Evolutionary conservation across 768 basidiomycete species (phyloP).

Genomic region (Leccinum boreale): DNA sequence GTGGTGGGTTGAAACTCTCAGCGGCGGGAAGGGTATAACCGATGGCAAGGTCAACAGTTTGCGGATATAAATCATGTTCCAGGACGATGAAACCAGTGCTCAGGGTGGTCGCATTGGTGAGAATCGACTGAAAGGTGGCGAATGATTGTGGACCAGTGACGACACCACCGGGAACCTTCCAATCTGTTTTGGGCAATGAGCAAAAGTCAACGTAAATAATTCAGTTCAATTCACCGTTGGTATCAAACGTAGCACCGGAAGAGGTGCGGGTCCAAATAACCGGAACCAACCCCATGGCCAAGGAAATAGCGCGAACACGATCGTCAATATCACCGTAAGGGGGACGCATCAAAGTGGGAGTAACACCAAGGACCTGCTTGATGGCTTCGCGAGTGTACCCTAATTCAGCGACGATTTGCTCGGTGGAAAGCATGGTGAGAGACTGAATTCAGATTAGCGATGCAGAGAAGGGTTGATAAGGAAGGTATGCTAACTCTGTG

Average conservation of each 20-base stretch:
- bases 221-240: conserved; percentile 49
- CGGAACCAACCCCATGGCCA: conserved; percentile 90
- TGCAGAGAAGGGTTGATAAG: neutral
- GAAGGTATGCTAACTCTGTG: conserved; percentile 49
- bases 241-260: conserved; percentile 58
- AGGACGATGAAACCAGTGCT: conserved; percentile 82
- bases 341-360: conserved; percentile 75
- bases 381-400: conserved; percentile 91
- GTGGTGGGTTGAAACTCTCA: conserved; percentile 56
- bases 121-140: conserved; percentile 68
- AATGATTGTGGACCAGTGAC: conserved; percentile 64
- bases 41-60: conserved; percentile 86
- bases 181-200: conserved; percentile 49
- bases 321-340: conserved; percentile 89
- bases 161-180: conserved; percentile 80
- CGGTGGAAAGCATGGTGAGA: conserved; percentile 69
- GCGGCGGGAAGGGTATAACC: conserved; percentile 84
- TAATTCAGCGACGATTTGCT: conserved; percentile 87
- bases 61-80: conserved; percentile 80
- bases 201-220: neutral
- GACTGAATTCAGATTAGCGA: conserved; percentile 37
- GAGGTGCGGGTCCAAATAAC: conserved; percentile 84
- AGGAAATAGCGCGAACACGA: conserved; percentile 85
- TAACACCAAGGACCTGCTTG: conserved; percentile 68
- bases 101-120: conserved; percentile 61